Base-by-base conservation (phyloP, 2,329 filamentous ascomycete genomes). In the Colletotrichum somersetense region DNA sequence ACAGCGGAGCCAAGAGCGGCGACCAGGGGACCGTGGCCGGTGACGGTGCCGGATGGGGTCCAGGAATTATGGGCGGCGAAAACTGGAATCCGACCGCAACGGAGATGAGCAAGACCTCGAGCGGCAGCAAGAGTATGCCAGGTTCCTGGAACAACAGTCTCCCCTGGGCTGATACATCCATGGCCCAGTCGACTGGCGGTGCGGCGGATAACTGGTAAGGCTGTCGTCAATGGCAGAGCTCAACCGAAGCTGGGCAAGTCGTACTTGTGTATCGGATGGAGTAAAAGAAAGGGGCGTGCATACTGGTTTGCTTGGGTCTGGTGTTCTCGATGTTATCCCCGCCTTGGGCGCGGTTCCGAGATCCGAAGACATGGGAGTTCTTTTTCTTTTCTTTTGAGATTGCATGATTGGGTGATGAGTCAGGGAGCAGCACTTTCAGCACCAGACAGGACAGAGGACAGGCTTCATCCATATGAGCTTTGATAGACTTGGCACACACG, bases 41-140 rank as follows among this genome's bases (percentile, higher is more conserved):
- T 20, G 53, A 58, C 35, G 70, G 66, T 20, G 70, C 61, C 20
- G 67, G 66, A 44, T 66, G 71, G 67, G 71, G 71, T 12, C 66
- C 71, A n/a, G 50, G 38, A 23, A 53, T 55, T 42, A 63, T 61
- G 18, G 52, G 56, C 20, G 67, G 55, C 48, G 53, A 69, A n/a
- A 65, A 71, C 38, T 71, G 26, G 11, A 62, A 68, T 16, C 67
- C 58, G n/a, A 66, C 62, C 6, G 55, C 55, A n/a, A 71, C 66
- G 6, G 62, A 71, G 23, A 57, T 61, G 48, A 68, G 66, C 53
- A 72, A 72, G 66, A 48, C 58, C 10, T 73, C 68, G 38, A 61
- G 64, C 55, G 62, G 62, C 61, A 73, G 58, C 62, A 71, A 66
- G 69, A 74, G 46, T 42, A 75, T 75, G 74, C 74, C 74, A 6